These are phyloP conservation scores for Leonotis leonurus DNA, from an alignment of 257 asterid genomes.

Conservation along the genomic window DNA sequence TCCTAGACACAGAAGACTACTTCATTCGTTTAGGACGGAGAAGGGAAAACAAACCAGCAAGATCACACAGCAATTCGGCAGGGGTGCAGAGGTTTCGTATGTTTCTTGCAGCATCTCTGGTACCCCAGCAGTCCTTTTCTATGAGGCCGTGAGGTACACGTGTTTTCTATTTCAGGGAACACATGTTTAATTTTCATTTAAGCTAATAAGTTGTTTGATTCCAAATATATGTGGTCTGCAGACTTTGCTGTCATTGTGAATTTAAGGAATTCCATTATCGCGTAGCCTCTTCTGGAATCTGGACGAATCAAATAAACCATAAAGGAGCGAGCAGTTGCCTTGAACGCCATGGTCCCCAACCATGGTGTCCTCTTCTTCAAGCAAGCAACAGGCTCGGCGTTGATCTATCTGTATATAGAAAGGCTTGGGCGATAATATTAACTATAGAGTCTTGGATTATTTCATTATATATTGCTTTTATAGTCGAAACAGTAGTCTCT, in stretches of 20 bases:
- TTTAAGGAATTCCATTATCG: slow-evolving; percentile 8
- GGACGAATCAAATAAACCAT: slow-evolving; percentile 17
- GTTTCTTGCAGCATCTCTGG: slow-evolving; percentile 35
- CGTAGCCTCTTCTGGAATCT: neutral
- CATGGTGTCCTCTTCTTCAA: slow-evolving; percentile 23
- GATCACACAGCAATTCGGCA: slow-evolving; percentile 20
- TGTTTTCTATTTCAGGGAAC: neutral
- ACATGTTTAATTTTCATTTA: neutral
- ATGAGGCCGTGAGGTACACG: slow-evolving; percentile 21
- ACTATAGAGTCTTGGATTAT: slow-evolving; percentile 33
- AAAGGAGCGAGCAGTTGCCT: slow-evolving; percentile 10
- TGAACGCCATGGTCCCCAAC: slow-evolving; percentile 8
- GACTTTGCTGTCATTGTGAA: slow-evolving; percentile 15
- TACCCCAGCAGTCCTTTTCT: slow-evolving; percentile 6
- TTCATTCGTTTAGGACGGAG: slow-evolving; percentile 62
- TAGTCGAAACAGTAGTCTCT: slow-evolving; percentile 17
- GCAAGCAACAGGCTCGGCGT: slow-evolving; percentile 22
- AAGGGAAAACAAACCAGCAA: slow-evolving; percentile 30
- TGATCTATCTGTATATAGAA: slow-evolving; percentile 45
- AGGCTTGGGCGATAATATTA: slow-evolving; percentile 26
- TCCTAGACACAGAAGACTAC: slow-evolving; percentile 92
- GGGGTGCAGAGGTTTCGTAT: slow-evolving; percentile 43
- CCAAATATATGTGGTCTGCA: neutral
- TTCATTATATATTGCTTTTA: slow-evolving; percentile 20
- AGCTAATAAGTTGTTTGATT: neutral